Evolutionary conservation across 257 asterid genomes (phyloP).

Genomic region (Nicotiana attenuata): DNA sequence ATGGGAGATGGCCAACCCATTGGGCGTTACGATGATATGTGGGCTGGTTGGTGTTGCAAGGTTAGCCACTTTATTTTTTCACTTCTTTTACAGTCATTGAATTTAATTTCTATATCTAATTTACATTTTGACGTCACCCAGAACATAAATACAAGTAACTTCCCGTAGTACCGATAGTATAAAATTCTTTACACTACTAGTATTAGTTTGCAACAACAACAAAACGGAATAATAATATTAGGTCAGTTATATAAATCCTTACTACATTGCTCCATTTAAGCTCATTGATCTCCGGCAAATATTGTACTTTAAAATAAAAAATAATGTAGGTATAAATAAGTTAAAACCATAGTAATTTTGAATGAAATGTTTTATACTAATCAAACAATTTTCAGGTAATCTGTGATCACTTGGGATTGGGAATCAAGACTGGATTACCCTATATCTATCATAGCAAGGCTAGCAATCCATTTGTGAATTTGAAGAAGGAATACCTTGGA

Average conservation of each 20-base stretch:
- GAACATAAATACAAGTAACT: too few relatives aligned
- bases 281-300: too few relatives aligned
- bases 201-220: too few relatives aligned
- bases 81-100: not conserved
- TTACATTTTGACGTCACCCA: too few relatives aligned
- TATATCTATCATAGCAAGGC: conserved; percentile 97
- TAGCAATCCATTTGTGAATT: conserved; percentile 86
- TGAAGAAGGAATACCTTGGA: conserved; percentile 77
- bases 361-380: not conserved
- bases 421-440: conserved; percentile 85
- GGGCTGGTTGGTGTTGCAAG: conserved; percentile 98
- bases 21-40: conserved; percentile 94
- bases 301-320: too few relatives aligned
- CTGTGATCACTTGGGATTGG: conserved; percentile 83
- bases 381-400: conserved; percentile 46
- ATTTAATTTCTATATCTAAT: too few relatives aligned
- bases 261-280: too few relatives aligned
- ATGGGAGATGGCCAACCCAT: conserved; percentile 98
- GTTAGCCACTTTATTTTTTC: conserved; percentile 18
- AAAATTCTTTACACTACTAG: too few relatives aligned
- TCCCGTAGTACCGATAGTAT: too few relatives aligned
- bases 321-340: not conserved
- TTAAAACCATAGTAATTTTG: not conserved
- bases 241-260: too few relatives aligned
- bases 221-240: too few relatives aligned